phyloP scores from a whole-genome alignment of 1,139 yeast genomes.

The Saccharomycopsis hybrid region DNA sequence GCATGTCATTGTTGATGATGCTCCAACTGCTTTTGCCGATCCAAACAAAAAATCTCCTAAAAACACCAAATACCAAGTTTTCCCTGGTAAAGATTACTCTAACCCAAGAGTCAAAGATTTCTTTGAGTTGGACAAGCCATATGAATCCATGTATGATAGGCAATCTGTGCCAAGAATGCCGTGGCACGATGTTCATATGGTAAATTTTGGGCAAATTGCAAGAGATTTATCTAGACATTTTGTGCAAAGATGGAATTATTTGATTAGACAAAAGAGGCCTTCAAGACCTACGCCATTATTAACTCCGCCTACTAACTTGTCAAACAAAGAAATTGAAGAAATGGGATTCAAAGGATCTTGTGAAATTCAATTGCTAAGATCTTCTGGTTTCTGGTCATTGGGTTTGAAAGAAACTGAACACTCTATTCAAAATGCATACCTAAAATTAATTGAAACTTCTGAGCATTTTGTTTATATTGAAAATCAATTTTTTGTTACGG shows the following conservation, averaged over 20 bases:
- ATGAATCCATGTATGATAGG: constrained; percentile 89
- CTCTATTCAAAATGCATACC: constrained; percentile 88
- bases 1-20: constrained; percentile 81
- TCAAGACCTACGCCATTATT: constrained; percentile 87
- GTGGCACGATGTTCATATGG: constrained; percentile 99
- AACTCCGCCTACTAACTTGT: constrained; percentile 86
- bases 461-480: constrained; percentile 93
- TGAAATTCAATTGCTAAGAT: constrained; percentile 82
- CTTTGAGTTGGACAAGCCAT: constrained; percentile 72
- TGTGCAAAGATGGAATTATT: constrained; percentile 95
- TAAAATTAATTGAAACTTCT: constrained; percentile 83
- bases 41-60: constrained; percentile 4
- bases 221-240: constrained; percentile 90
- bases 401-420: constrained; percentile 82
- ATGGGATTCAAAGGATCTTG: constrained; percentile 78
- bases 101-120: constrained; percentile 93
- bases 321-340: constrained; percentile 58
- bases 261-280: constrained; percentile 88
- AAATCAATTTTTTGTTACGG: constrained; percentile 87
- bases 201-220: constrained; percentile 90
- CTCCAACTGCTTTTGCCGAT: constrained; percentile 33
- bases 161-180: constrained; percentile 88
- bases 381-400: constrained; percentile 89
- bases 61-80: constrained; percentile 49
- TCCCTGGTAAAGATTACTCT: constrained; percentile 97